Percentiles rank a stretch among this genome's conserved stretches.
Conservation (phyloP, 2,329 filamentous ascomycete genomes). For the Talaromyces islandicus region DNA sequence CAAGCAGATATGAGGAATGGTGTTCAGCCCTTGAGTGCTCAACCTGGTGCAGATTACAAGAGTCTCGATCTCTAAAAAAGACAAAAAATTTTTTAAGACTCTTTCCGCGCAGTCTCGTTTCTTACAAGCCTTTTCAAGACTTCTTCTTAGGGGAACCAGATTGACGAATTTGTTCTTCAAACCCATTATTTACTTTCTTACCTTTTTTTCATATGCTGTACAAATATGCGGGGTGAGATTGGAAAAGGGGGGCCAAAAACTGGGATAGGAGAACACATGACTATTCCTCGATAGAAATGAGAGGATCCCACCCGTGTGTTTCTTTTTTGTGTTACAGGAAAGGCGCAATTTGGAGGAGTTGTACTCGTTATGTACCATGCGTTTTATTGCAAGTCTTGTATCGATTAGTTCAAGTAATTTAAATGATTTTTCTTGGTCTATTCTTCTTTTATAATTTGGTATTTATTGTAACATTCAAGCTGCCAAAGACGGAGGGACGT, state of each 20-base stretch:
- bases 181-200: background rate
- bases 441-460: background rate
- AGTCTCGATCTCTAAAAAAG: conserved; percentile 34
- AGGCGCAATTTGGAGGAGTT: background rate
- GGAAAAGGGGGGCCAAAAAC: conserved; percentile 1
- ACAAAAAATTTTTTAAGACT: background rate
- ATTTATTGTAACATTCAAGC: background rate
- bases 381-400: background rate
- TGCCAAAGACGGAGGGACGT: background rate
- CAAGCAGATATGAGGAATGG: conserved; percentile 24
- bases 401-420: background rate
- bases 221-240: conserved; percentile 3
- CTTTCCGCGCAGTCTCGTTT: background rate
- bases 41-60: conserved; percentile 36
- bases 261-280: background rate
- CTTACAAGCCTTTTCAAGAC: background rate
- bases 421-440: background rate
- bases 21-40: conserved; percentile 35
- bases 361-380: background rate
- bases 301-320: background rate
- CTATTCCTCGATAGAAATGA: background rate
- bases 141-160: background rate
- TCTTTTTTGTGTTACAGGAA: background rate
- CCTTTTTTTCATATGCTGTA: conserved; percentile 1
- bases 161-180: background rate